Evolutionary conservation across 768 basidiomycete species (phyloP).

Genomic region (Lentinula raphanica): DNA sequence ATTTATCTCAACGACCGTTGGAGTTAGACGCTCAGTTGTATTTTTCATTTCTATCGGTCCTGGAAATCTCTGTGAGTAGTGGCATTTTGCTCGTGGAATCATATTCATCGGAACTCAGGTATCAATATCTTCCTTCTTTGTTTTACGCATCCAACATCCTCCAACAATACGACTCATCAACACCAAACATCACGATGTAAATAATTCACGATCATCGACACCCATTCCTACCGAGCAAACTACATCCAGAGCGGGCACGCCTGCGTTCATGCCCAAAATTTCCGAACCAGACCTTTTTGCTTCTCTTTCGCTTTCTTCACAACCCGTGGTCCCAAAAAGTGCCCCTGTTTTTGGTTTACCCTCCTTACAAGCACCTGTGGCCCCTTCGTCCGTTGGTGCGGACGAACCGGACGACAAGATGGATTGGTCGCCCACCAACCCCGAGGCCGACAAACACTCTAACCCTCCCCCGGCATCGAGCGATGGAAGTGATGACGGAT

Average conservation of each 20-base stretch:
- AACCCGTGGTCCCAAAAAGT: slow-evolving; percentile 43
- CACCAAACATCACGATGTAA: slow-evolving; percentile 37
- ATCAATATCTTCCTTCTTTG: slow-evolving; percentile 42
- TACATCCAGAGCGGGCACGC: slow-evolving; percentile 18
- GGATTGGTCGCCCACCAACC: slow-evolving; percentile 67
- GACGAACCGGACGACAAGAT: slow-evolving; percentile 38
- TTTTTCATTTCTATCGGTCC: slow-evolving; percentile 35
- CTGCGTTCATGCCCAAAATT: slow-evolving; percentile 12
- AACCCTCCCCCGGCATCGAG: slow-evolving; percentile 8
- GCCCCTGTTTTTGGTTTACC: slow-evolving; percentile 65
- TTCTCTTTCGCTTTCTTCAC: slow-evolving; percentile 58
- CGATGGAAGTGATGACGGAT: slow-evolving; percentile 28
- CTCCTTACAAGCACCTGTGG: slow-evolving; percentile 38
- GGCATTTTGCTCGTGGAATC: background rate
- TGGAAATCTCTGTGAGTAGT: slow-evolving; percentile 55
- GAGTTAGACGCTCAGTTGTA: slow-evolving; percentile 38
- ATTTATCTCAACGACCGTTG: slow-evolving; percentile 28
- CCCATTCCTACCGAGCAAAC: slow-evolving; percentile 24
- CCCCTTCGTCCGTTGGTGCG: slow-evolving; percentile 17
- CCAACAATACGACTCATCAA: slow-evolving; percentile 69
- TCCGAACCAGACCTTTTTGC: slow-evolving; percentile 57
- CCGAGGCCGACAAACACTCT: slow-evolving; percentile 11
- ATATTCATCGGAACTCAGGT: slow-evolving; percentile 32
- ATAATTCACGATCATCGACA: slow-evolving; percentile 33
- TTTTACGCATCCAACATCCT: slow-evolving; percentile 61